These are phyloP conservation scores for Sclerotinia nivalis DNA, from an alignment of 2,329 filamentous ascomycete genomes.

Conservation along the genomic window DNA sequence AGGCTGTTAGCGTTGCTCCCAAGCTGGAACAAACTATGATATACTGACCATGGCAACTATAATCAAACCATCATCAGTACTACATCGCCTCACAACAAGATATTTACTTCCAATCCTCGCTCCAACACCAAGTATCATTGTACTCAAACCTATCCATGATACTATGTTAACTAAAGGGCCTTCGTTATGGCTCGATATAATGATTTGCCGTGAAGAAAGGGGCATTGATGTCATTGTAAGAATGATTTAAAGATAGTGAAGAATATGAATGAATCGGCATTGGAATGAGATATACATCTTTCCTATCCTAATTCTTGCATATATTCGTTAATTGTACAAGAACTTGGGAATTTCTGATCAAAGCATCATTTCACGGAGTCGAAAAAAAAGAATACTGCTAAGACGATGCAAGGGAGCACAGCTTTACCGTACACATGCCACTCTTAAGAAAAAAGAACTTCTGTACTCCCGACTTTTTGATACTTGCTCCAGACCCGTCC, in stretches of 20 bases:
- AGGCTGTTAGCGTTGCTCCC: constrained; percentile 12
- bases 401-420: constrained; percentile 18
- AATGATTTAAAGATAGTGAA: constrained; percentile 8
- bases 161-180: constrained; percentile 45
- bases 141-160: constrained; percentile 43
- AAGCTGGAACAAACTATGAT: constrained; percentile 19
- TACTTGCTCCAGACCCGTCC: neutral
- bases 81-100: constrained; percentile 26
- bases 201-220: constrained; percentile 31
- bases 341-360: neutral
- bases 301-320: neutral
- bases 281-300: constrained; percentile 18
- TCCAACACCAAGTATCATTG: constrained; percentile 42
- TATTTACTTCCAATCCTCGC: constrained; percentile 41
- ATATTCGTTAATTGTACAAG: constrained; percentile 3
- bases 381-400: constrained; percentile 1
- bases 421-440: neutral
- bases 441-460: constrained; percentile 4
- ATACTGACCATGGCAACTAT: constrained; percentile 26
- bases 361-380: neutral
- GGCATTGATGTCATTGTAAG: constrained; percentile 8
- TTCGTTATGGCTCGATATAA: constrained; percentile 45
- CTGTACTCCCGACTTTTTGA: neutral
- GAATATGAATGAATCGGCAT: constrained; percentile 6
- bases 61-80: constrained; percentile 29